These are phyloP conservation scores for Entomortierella beljakovae DNA, from an alignment of 192 early-diverging fungal genomes.

Conservation along the genomic window DNA sequence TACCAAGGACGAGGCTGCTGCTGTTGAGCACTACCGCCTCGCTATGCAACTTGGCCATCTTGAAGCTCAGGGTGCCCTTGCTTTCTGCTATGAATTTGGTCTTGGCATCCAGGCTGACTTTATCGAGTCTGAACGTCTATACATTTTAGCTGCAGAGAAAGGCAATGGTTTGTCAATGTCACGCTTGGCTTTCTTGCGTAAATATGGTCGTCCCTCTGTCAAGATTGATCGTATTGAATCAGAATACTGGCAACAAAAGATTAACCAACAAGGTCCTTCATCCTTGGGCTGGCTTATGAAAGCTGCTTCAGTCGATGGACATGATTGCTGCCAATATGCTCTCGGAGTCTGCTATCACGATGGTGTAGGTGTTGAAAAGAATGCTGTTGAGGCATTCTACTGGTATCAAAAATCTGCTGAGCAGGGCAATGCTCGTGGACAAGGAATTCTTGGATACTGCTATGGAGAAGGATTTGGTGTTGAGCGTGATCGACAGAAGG, in stretches of 20 bases:
- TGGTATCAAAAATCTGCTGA: slow-evolving; percentile 68
- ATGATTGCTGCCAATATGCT: slow-evolving; percentile 70
- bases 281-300: slow-evolving; percentile 74
- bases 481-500: slow-evolving; percentile 57
- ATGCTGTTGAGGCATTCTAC: slow-evolving; percentile 71
- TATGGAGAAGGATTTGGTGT: slow-evolving; percentile 72
- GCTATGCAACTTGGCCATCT: slow-evolving; percentile 63
- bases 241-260: slow-evolving; percentile 77
- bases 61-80: slow-evolving; percentile 69
- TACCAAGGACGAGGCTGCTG: slow-evolving; percentile 56
- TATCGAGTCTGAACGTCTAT: slow-evolving; percentile 72
- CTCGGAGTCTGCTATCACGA: slow-evolving; percentile 87
- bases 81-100: slow-evolving; percentile 77
- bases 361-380: slow-evolving; percentile 75
- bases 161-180: slow-evolving; percentile 67
- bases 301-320: slow-evolving; percentile 67
- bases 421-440: slow-evolving; percentile 65
- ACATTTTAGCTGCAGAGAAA: slow-evolving; percentile 65
- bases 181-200: slow-evolving; percentile 76
- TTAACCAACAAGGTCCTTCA: slow-evolving; percentile 63
- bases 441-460: slow-evolving; percentile 70
- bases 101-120: slow-evolving; percentile 71
- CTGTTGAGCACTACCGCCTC: slow-evolving; percentile 65
- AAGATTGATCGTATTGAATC: slow-evolving; percentile 84
- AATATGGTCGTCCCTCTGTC: slow-evolving; percentile 83